Evolutionary conservation across 768 basidiomycete species (phyloP).

Genomic region (Chalciporus sphaerocephalus): DNA sequence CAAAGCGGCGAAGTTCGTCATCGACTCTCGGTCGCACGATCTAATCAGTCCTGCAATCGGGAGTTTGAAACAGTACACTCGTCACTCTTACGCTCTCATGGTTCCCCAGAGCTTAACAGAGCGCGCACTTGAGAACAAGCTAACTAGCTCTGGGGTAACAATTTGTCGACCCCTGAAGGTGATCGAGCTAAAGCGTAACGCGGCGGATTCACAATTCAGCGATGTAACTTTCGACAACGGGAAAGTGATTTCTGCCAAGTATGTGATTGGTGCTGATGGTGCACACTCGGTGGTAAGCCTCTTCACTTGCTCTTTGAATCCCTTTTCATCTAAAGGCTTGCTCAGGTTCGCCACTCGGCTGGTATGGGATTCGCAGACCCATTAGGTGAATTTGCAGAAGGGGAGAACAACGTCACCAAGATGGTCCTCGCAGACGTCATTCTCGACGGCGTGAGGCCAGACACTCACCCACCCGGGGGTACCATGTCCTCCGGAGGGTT

Average conservation of each 20-base stretch:
- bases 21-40: constrained; percentile 33
- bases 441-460: constrained; percentile 6
- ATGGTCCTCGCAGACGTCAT: constrained; percentile 45
- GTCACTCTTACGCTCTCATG: constrained; percentile 39
- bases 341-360: constrained; percentile 40
- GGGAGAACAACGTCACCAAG: constrained; percentile 30
- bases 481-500: constrained; percentile 25
- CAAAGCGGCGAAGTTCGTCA: constrained; percentile 21
- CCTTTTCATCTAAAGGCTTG: too few species aligned
- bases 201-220: constrained; percentile 23
- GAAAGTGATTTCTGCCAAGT: constrained; percentile 38
- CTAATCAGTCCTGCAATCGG: constrained; percentile 31
- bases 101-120: constrained; percentile 49
- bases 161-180: constrained; percentile 38
- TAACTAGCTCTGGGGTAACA: constrained; percentile 29
- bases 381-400: constrained; percentile 23
- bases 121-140: constrained; percentile 32
- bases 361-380: constrained; percentile 45
- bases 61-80: constrained; percentile 37
- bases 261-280: constrained; percentile 53
- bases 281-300: constrained; percentile 43
- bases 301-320: too few species aligned
- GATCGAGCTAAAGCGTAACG: constrained; percentile 31
- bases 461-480: neutral
- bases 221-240: constrained; percentile 45